Evolutionary conservation across 345 rosid genomes (phyloP), one percentile per base, ranked within the genome.

Genomic region (Crucihimalaya himalaica): DNA sequence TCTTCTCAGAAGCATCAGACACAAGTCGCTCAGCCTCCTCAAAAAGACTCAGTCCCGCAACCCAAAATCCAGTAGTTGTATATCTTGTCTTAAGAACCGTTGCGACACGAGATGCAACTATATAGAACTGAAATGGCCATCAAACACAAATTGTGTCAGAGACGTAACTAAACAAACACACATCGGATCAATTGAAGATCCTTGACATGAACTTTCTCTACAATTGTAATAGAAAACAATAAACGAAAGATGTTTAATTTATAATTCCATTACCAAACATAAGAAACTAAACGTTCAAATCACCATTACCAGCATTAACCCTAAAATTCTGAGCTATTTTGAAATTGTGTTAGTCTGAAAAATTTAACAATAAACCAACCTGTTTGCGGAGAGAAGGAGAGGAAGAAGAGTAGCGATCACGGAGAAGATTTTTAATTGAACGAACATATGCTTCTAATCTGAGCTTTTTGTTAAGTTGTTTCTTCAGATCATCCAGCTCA

Each of bases 41-140:
- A 60, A 94, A 88, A 62, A 91, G 89, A 15, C 82, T 83, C 21
- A 91, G 74, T 0, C 97, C 97, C 0, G 93, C 90, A 28, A 78
- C 84, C 97, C 98, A 89, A 81, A 94, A 94, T 2, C 97, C 96
- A 8, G 96, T 89, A 23, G 88, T 86, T 10, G 96, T 94, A 64
- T 91, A 81, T 71, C 97, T 87, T 0, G 96, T 86, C 83, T 86
- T 91, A 4, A 94, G 81, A 66, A 91, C 79, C 6, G 96, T 91
- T 6, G 89, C 92, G 4, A 86, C 97, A 66, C 98, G 90, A 73
- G 95, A 94, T 8, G 89, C 86, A 61, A 78, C 93, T 31, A 80
- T 51, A 72, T 82, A 91, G 45, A 94, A 88, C 98, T 94, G 75
- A 59, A 75, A 68, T 48, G 20, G 9, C 13, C 46, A 75, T 28